These are phyloP conservation scores for Pisolithus orientalis DNA, from an alignment of 768 basidiomycete genomes.

Conservation along the genomic window DNA sequence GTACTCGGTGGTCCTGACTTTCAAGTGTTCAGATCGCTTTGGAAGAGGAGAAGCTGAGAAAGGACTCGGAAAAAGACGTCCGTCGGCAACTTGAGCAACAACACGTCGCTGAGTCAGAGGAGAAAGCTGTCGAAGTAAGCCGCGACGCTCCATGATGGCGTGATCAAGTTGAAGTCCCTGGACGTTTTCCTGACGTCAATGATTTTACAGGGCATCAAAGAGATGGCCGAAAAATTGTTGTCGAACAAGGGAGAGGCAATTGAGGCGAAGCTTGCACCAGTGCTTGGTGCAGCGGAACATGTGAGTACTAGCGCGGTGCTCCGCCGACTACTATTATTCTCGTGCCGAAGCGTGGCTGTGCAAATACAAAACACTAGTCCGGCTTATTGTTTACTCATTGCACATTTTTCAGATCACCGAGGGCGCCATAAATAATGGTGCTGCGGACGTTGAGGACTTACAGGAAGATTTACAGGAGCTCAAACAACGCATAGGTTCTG, in stretches of 20 bases:
- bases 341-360: too few species aligned
- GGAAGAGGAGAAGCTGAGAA: conserved; percentile 14
- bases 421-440: conserved; percentile 2
- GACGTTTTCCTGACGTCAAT: not conserved
- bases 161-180: too few species aligned
- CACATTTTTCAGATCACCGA: conserved; percentile 5
- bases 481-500: not conserved
- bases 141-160: not conserved
- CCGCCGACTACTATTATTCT: too few species aligned
- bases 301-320: not conserved
- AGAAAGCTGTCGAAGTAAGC: conserved; percentile 8
- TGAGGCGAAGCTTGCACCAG: conserved; percentile 11
- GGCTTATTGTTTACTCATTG: not conserved
- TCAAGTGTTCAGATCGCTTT: conserved; percentile 13
- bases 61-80: conserved; percentile 18
- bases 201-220: not conserved
- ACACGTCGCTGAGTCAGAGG: conserved; percentile 3
- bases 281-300: conserved; percentile 7
- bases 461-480: not conserved
- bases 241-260: not conserved
- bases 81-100: conserved; percentile 16
- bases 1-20: too few species aligned
- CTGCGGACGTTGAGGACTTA: not conserved
- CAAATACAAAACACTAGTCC: too few species aligned
- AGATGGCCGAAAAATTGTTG: not conserved